phyloP scores from a whole-genome alignment of 2,329 filamentous ascomycete species.

The Exophiala phaeomuriformis region DNA sequence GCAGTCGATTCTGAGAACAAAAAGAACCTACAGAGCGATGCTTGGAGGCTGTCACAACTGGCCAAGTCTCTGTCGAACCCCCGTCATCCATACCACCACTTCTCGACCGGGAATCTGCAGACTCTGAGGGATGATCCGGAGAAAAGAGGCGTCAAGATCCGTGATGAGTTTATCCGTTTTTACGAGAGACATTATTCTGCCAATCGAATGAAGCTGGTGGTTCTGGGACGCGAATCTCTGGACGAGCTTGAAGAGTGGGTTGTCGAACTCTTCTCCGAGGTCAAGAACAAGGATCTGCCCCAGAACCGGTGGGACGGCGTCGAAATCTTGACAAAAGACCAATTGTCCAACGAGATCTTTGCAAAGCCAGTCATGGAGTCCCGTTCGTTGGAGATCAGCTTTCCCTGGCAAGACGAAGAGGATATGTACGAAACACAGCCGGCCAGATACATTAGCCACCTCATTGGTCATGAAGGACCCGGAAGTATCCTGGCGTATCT shows the following conservation, averaged over 20 bases:
- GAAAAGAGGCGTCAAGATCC: constrained; percentile 70
- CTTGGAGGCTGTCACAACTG: constrained; percentile 79
- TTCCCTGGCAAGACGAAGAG: constrained; percentile 81
- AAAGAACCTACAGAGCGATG: constrained; percentile 89
- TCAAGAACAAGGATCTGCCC: constrained; percentile 73
- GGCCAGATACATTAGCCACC: constrained; percentile 75
- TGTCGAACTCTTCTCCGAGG: constrained; percentile 69
- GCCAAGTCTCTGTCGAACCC: constrained; percentile 84
- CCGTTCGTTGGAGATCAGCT: constrained; percentile 68
- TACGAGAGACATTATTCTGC: constrained; percentile 85
- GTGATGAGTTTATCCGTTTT: constrained; percentile 88
- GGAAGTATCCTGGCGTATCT: constrained; percentile 86
- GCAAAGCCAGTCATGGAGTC: constrained; percentile 89
- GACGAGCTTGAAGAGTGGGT: constrained; percentile 81
- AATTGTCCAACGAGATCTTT: constrained; percentile 66
- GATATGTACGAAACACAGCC: constrained; percentile 71
- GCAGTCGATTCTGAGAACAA: constrained; percentile 96
- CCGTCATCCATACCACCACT: constrained; percentile 81
- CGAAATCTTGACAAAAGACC: constrained; percentile 48
- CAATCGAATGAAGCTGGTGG: constrained; percentile 86
- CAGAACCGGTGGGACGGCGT: constrained; percentile 60
- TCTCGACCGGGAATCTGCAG: constrained; percentile 82
- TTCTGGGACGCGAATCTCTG: constrained; percentile 72
- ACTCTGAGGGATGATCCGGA: constrained; percentile 78
- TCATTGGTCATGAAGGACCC: constrained; percentile 87